Conservation (phyloP, 805 yeast species). For the Hanseniaspora nectarophila region DNA sequence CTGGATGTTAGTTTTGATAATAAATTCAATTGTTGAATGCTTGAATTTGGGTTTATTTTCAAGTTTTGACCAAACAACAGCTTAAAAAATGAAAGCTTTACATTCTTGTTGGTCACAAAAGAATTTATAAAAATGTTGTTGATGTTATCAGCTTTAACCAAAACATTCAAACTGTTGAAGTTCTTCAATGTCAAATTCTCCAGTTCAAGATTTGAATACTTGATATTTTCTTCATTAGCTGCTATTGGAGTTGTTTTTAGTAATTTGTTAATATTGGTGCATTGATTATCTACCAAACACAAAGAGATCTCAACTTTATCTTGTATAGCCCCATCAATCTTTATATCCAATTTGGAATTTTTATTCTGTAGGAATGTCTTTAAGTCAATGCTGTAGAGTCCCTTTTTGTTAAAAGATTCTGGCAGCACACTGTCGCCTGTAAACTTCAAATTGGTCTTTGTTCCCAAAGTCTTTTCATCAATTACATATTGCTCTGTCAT, state of each 20-base stretch:
- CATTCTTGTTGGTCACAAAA: constrained; percentile 2
- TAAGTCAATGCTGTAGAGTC: neutral
- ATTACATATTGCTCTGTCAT: neutral
- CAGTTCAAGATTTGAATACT: neutral
- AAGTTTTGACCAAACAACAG: constrained; percentile 12
- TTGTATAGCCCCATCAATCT: neutral
- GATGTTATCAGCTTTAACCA: constrained; percentile 24
- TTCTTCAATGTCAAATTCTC: neutral
- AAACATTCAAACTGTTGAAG: constrained; percentile 31
- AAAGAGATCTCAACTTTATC: neutral
- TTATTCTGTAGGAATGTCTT: neutral
- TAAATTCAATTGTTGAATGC: constrained; percentile 7
- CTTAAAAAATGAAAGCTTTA: neutral
- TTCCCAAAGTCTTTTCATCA: neutral
- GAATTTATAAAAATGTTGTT: constrained; percentile 19
- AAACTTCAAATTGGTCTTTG: neutral
- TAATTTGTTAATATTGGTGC: constrained; percentile 2
- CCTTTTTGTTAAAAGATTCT: neutral
- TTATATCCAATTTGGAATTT: neutral
- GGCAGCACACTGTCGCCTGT: neutral
- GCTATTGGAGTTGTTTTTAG: constrained; percentile 8
- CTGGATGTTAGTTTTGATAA: neutral
- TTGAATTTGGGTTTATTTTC: constrained; percentile 15
- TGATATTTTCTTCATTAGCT: constrained; percentile 11
- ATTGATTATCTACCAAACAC: neutral